phyloP scores from a whole-genome alignment of 179 eudicot species.

The Actinidia arguta region DNA sequence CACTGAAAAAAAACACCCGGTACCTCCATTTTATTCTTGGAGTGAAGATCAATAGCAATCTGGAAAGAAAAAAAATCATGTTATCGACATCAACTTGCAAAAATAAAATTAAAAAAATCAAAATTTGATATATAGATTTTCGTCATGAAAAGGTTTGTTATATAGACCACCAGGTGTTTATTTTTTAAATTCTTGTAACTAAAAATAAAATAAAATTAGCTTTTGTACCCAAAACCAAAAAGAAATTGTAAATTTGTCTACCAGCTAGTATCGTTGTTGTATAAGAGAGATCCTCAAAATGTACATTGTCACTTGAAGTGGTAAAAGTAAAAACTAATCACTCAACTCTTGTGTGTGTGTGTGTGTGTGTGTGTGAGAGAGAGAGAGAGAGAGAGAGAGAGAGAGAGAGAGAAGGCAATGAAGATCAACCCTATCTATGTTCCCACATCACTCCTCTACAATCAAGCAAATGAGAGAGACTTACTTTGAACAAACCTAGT shows the following conservation, averaged over 20 bases:
- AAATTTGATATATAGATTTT: background rate
- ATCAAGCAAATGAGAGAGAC: slow-evolving; percentile 13
- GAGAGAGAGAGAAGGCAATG: background rate
- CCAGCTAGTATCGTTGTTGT: no score
- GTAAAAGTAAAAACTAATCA: no score
- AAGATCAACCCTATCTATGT: background rate
- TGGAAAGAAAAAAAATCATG: background rate
- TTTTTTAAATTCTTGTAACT: background rate
- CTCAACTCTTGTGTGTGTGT: no score
- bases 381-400: background rate
- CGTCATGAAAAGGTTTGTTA: background rate
- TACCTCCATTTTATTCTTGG: background rate
- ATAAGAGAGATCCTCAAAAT: background rate
- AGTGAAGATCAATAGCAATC: background rate
- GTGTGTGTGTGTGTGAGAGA: no score
- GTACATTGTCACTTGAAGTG: background rate
- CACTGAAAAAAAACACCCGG: background rate
- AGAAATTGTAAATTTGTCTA: no score
- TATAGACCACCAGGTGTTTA: background rate
- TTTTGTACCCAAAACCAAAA: no score
- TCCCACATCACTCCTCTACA: background rate
- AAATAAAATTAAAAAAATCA: background rate
- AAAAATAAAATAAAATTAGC: no score
- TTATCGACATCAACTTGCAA: slow-evolving; percentile 6
- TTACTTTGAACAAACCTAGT: background rate